Evolutionary conservation across 352 stramenopile species (phyloP).

Genomic region (Globisporangium megalacanthum): DNA sequence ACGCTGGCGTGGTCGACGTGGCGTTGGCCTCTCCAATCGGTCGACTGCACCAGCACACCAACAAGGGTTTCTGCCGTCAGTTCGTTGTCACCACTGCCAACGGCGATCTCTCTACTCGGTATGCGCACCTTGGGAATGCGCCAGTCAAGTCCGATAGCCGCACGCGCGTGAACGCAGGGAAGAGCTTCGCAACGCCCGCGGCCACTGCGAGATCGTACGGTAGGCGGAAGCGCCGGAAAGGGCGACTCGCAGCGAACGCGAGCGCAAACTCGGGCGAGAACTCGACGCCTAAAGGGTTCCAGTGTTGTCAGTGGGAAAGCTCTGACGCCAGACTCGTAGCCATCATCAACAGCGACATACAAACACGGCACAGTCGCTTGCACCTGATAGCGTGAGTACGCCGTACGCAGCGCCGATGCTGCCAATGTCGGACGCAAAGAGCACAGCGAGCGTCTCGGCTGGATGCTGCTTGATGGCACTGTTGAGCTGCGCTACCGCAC

Average conservation of each 20-base stretch:
- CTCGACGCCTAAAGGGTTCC: conserved; percentile 26
- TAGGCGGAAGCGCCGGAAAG: conserved; percentile 74
- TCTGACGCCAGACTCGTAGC: no score
- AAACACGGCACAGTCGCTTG: background rate
- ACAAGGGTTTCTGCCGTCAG: background rate
- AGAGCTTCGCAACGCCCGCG: conserved; percentile 57
- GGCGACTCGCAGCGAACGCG: conserved; percentile 76
- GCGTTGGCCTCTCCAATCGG: conserved; percentile 10
- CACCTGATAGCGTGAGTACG: conserved; percentile 54
- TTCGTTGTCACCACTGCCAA: background rate
- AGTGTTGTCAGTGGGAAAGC: background rate
- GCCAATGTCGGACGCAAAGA: conserved; percentile 78
- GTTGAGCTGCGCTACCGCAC: conserved; percentile 72
- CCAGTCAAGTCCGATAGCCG: conserved; percentile 59
- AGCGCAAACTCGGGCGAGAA: conserved; percentile 86
- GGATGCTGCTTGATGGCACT: conserved; percentile 68
- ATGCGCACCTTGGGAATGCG: conserved; percentile 46
- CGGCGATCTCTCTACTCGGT: background rate
- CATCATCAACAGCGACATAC: background rate
- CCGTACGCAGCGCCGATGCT: conserved; percentile 78
- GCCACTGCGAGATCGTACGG: conserved; percentile 70
- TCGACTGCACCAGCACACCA: conserved; percentile 17
- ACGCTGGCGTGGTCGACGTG: conserved; percentile 18
- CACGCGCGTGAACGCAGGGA: conserved; percentile 69
- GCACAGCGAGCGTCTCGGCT: conserved; percentile 63